Conservation (phyloP, 306 rosid genomes). For the Rosa lucieae region DNA sequence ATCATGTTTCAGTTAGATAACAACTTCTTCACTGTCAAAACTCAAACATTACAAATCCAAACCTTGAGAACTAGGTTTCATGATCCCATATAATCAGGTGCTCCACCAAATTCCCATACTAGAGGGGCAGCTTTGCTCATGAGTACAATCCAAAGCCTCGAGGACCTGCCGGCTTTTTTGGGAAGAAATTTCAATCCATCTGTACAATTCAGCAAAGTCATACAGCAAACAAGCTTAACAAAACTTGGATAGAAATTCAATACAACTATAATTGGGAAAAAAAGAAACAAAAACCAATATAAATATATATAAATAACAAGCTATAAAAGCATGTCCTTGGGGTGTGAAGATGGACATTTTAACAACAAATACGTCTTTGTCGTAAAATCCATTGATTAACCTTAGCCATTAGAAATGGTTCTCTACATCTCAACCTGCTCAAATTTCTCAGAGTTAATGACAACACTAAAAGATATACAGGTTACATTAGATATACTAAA, state of each 20-base stretch:
- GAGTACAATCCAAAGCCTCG: no score
- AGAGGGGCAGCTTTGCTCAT: no score
- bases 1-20: not conserved
- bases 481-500: not conserved
- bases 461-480: not conserved
- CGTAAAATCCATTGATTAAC: conserved; percentile 58
- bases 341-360: conserved; percentile 56
- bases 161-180: no score
- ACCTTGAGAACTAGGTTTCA: not conserved
- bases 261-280: not conserved
- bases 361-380: conserved; percentile 83
- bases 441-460: not conserved
- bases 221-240: not conserved
- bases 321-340: conserved; percentile 48
- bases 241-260: not conserved
- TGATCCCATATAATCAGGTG: not conserved
- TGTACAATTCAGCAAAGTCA: conserved; percentile 21
- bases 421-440: conserved; percentile 75
- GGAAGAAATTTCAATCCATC: conserved; percentile 23
- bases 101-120: no score
- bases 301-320: not conserved
- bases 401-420: conserved; percentile 62
- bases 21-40: no score
- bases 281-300: no score
- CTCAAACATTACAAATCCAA: no score